Base-by-base conservation (phyloP, 331 rosid genomes). In the Quercus lobata region DNA sequence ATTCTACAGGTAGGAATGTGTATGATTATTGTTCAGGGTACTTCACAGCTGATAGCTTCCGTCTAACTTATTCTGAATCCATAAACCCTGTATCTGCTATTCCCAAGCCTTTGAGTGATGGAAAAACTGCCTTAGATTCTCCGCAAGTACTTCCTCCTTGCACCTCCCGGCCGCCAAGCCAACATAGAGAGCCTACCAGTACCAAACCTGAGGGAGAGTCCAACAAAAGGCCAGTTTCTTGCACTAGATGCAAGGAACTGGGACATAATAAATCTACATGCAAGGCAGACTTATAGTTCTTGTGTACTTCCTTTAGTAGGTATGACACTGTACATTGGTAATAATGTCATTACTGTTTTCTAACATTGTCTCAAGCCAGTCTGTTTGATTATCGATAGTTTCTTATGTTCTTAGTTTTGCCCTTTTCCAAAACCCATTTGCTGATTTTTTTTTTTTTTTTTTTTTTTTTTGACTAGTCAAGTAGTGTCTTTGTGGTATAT, bases 221-320 rank as follows among this genome's bases (percentile, higher is more conserved):
- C 37, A 81, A 58, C 37, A 81, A 58, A 71, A 87, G 60, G 85
- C 58, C 79, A 73, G 89, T 87, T 37, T 57, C 81, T 17, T 89
- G 92, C 62, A 72, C 89, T 5, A 85, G 66, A 76, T 89, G 92
- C 85, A 87, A 73, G 82, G 88, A 75, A 71, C 24, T 61, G 29
- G 92, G 92, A 46, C 92, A 89, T 68, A 78, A 89, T 37, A 89
- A 81, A 75, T 81, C 86, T 30, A 87, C 92, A 30, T 89, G 92
- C 88, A 83, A 84, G 82, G 87, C 82, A 70, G 70, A 9, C 72
- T 18, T 69, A n/a, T 78, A 70, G 86, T 25, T 72, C 35, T 41
- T 37, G 21, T 71, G 52, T 18, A 3, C 60, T 58, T 29, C 35
- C 32, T 32, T 68, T 62, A 56, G 57, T 37, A 46, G 54, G 41